These are phyloP conservation scores for Vanderwaltozyma tropicalis DNA, from an alignment of 805 yeast genomes.

Conservation along the genomic window DNA sequence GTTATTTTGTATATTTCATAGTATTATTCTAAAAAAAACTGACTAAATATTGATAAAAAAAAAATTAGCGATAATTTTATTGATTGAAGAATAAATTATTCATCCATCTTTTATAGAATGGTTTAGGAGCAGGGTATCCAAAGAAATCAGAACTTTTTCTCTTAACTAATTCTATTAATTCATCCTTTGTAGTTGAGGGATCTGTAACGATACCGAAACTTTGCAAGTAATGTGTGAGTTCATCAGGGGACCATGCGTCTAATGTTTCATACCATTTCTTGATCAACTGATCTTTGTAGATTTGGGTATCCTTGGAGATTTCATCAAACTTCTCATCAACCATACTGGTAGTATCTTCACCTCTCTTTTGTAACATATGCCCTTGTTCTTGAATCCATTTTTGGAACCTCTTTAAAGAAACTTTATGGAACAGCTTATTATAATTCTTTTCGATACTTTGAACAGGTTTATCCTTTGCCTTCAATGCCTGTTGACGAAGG, in stretches of 20 bases:
- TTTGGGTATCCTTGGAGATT: constrained; percentile 20
- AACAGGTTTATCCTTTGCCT: constrained; percentile 31
- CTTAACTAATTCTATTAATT: constrained; percentile 32
- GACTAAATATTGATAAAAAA: too few relatives aligned
- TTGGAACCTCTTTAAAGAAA: background rate
- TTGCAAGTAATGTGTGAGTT: constrained; percentile 32
- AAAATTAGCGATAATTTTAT: too few relatives aligned
- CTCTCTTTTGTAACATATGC: too few relatives aligned
- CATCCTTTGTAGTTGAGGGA: constrained; percentile 22
- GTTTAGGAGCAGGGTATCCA: constrained; percentile 17
- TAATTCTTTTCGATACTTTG: constrained; percentile 19
- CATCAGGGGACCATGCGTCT: constrained; percentile 35
- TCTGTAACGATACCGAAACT: constrained; percentile 32
- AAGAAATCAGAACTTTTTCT: constrained; percentile 33
- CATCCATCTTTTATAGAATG: constrained; percentile 20
- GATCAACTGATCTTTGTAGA: constrained; percentile 9
- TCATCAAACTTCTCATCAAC: constrained; percentile 20
- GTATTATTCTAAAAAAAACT: too few relatives aligned
- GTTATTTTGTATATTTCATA: too few relatives aligned
- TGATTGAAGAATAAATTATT: constrained; percentile 1
- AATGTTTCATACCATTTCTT: constrained; percentile 22
- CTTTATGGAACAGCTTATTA: constrained; percentile 12
- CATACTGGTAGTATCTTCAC: constrained; percentile 7
- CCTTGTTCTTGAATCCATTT: constrained; percentile 1
- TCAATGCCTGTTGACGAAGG: constrained; percentile 32